Conservation (phyloP, 352 stramenopile species). For the Globisporangium paddicum region DNA sequence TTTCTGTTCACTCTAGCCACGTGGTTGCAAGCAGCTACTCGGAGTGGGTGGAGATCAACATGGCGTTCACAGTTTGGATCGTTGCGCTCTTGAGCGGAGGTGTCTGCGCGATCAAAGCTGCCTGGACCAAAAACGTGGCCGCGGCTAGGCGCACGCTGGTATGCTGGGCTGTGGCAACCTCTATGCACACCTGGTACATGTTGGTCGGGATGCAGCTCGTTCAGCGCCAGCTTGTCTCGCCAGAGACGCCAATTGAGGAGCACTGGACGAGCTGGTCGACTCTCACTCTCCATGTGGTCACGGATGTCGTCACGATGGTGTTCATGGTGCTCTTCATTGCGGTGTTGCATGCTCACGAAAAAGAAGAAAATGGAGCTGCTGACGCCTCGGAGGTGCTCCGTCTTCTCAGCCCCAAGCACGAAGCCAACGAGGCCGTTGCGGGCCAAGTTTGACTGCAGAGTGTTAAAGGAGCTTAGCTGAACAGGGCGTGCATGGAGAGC, state of each 20-base stretch:
- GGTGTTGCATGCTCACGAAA: background rate
- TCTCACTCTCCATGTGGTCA: background rate
- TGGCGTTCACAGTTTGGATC: background rate
- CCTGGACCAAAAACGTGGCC: background rate
- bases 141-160: background rate
- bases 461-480: background rate
- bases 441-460: background rate
- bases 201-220: background rate
- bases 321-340: background rate
- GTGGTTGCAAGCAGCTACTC: background rate
- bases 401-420: background rate
- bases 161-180: background rate
- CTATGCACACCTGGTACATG: background rate
- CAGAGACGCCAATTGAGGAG: background rate
- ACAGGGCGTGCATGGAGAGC: background rate
- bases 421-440: background rate
- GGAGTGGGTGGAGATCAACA: background rate
- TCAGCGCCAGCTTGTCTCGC: background rate
- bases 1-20: background rate
- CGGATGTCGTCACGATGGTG: background rate
- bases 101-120: background rate
- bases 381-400: background rate
- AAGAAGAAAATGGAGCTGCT: background rate
- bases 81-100: background rate
- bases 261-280: background rate